phyloP scores from a whole-genome alignment of 768 basidiomycete genomes.

The Coprinellus micaceus region DNA sequence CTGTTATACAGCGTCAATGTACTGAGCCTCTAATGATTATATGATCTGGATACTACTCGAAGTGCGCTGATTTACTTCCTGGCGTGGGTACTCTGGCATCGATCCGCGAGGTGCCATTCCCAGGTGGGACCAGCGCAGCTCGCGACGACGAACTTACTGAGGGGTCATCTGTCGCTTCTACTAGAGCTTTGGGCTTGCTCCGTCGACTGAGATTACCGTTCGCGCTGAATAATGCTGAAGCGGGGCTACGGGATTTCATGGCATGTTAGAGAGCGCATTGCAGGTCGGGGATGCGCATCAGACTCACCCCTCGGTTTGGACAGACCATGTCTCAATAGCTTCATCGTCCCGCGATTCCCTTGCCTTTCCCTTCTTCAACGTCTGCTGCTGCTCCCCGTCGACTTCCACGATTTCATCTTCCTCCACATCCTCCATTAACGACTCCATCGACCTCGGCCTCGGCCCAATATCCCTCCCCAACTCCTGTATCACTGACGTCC shows the following conservation, averaged over 20 bases:
- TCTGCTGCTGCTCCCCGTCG: too few relatives aligned
- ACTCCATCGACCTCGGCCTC: not conserved
- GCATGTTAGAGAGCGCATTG: not conserved
- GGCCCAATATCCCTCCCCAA: not conserved
- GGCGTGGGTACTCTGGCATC: not conserved
- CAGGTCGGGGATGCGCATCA: not conserved
- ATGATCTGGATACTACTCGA: too few relatives aligned
- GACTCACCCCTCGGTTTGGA: not conserved
- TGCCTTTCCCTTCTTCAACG: too few relatives aligned
- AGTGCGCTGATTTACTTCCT: too few relatives aligned
- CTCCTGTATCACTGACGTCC: not conserved
- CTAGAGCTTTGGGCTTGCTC: not conserved
- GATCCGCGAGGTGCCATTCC: not conserved
- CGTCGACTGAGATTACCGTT: not conserved
- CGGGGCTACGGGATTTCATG: not conserved
- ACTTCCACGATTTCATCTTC: too few relatives aligned
- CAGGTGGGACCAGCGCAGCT: too few relatives aligned
- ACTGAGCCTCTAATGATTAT: too few relatives aligned
- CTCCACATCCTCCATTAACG: too few relatives aligned
- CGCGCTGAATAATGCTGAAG: not conserved
- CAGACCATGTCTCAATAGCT: too few relatives aligned
- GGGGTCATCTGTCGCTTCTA: not conserved
- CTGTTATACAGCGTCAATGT: too few relatives aligned
- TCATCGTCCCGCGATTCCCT: not conserved
- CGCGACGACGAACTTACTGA: too few relatives aligned